Conservation (phyloP, 371 early-diverging fungal genomes). For the Pancytospora philotis region DNA sequence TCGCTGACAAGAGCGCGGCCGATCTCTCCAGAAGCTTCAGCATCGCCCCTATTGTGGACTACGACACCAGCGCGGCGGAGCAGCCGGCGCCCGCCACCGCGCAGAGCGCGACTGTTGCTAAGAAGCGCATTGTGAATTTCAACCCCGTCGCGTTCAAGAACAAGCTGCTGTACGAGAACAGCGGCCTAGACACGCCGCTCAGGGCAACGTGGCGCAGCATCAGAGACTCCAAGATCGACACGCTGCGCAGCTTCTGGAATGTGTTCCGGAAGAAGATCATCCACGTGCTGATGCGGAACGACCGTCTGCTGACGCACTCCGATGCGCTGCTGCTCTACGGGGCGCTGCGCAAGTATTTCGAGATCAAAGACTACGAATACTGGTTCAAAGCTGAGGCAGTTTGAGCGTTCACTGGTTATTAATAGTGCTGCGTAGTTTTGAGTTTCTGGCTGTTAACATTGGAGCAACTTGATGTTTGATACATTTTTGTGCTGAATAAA, state of each 20-base stretch:
- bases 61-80: neutral
- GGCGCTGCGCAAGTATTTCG: neutral
- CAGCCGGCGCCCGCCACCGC: no score
- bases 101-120: no score
- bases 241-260: neutral
- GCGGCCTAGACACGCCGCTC: neutral
- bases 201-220: neutral
- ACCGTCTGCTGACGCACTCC: neutral
- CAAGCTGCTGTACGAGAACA: neutral
- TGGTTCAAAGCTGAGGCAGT: no score
- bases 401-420: no score
- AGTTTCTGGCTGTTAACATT: no score
- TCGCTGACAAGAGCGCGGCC: neutral
- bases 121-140: no score
- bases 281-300: neutral
- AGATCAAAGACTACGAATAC: neutral
- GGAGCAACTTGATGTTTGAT: no score
- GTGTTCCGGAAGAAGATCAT: neutral
- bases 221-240: neutral
- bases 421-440: no score
- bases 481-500: no score
- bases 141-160: neutral
- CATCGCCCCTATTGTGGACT: neutral
- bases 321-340: neutral
- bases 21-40: neutral